These are phyloP conservation scores for Saccharum hybrid DNA, from an alignment of 202 grass and related monocot species.

Conservation along the genomic window DNA sequence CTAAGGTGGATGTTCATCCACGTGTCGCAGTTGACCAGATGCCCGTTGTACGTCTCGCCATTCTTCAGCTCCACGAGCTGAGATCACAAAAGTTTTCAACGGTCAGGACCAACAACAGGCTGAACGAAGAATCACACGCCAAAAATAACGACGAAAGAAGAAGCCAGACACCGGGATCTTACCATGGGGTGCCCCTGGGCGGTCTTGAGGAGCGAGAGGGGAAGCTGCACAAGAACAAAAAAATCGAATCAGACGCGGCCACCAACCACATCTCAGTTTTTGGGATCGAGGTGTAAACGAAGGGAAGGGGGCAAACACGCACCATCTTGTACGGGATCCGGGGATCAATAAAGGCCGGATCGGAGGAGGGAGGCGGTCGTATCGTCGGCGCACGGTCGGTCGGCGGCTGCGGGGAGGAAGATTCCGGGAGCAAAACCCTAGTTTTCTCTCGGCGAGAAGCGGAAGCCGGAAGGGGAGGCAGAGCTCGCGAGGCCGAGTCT, in stretches of 20 bases:
- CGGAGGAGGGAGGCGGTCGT: not conserved
- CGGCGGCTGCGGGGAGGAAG: not conserved
- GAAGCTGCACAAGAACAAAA: slow-evolving; percentile 65
- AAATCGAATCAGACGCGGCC: slow-evolving; percentile 32
- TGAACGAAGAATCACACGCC: not conserved
- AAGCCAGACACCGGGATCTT: slow-evolving; percentile 32
- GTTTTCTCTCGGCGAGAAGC: slow-evolving; percentile 3
- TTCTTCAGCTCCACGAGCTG: slow-evolving; percentile 99
- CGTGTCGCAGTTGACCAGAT: slow-evolving; percentile 98
- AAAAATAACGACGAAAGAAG: not conserved
- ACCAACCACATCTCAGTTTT: slow-evolving; percentile 23
- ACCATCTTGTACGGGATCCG: slow-evolving; percentile 59
- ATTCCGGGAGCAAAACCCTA: slow-evolving; percentile 47
- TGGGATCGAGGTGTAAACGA: slow-evolving; percentile 30
- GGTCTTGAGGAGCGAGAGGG: slow-evolving; percentile 95
- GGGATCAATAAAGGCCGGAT: slow-evolving; percentile 19
- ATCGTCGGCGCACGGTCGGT: not conserved
- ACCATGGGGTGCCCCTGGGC: slow-evolving; percentile 99
- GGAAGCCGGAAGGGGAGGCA: not conserved
- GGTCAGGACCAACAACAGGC: slow-evolving; percentile 6
- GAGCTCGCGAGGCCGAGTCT: not conserved
- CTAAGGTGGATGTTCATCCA: slow-evolving; percentile 99
- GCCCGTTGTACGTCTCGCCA: slow-evolving; percentile 95
- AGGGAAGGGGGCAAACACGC: not conserved
- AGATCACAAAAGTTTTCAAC: not conserved